Conservation (phyloP, 176 grass and related monocot genomes). For the Poa annua region DNA sequence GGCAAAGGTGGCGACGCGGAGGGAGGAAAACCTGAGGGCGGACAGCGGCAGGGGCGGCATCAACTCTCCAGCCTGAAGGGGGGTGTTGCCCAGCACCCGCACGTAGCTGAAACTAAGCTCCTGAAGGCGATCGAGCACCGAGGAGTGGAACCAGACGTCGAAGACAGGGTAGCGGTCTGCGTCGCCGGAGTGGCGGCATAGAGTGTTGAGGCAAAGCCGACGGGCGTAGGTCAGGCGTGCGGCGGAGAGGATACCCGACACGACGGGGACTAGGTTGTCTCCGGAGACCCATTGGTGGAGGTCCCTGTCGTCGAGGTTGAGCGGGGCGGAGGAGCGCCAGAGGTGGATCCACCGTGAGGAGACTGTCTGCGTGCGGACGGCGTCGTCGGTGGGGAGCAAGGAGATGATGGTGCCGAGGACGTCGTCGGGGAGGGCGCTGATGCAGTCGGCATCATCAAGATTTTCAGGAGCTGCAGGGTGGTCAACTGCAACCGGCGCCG, state of each 20-base stretch:
- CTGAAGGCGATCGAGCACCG: not conserved
- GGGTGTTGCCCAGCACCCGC: not conserved
- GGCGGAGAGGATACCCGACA: not conserved
- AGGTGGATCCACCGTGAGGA: not conserved
- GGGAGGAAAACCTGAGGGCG: not conserved
- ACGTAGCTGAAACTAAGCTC: not conserved
- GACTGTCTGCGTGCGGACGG: not conserved
- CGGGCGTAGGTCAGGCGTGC: not conserved
- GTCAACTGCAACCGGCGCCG: not conserved
- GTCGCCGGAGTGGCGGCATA: not conserved
- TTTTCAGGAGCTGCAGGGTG: not conserved
- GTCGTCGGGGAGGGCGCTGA: not conserved
- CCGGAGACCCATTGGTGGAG: not conserved
- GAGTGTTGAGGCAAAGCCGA: not conserved
- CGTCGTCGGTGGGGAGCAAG: not conserved
- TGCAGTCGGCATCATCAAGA: not conserved
- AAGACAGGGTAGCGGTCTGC: not conserved
- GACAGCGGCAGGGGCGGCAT: conserved; percentile 2
- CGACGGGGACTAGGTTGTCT: not conserved
- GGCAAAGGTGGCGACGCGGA: not conserved
- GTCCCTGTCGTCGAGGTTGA: conserved; percentile 6
- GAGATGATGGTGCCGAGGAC: conserved; percentile 5
- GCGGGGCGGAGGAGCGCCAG: not conserved
- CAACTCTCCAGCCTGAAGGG: not conserved
- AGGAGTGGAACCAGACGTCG: not conserved